Evolutionary conservation across 352 stramenopile species (phyloP).

Genomic region (Globisporangium nagaii): DNA sequence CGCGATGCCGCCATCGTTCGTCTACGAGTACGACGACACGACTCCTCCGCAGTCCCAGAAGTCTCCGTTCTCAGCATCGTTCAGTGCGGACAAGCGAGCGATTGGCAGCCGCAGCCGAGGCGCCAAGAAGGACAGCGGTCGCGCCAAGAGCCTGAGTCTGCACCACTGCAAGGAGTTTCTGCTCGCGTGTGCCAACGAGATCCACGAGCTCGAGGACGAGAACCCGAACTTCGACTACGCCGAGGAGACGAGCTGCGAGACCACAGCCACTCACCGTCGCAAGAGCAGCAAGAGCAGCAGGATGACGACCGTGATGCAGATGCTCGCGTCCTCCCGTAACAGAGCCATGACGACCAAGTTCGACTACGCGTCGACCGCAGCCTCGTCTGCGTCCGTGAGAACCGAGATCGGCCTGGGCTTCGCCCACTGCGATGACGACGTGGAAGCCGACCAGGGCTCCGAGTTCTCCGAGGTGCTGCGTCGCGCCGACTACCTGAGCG

Average conservation of each 20-base stretch:
- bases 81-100: too few relatives aligned
- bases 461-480: conserved; percentile 50
- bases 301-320: background rate
- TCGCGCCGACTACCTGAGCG: conserved; percentile 42
- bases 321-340: background rate
- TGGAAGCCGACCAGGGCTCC: conserved; percentile 43
- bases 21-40: conserved; percentile 11
- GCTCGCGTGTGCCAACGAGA: conserved; percentile 73
- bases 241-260: conserved; percentile 34
- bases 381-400: conserved; percentile 16
- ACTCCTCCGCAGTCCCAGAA: background rate
- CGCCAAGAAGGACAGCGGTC: conserved; percentile 23
- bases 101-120: background rate
- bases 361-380: conserved; percentile 50
- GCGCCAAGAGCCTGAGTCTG: conserved; percentile 38
- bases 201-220: conserved; percentile 72
- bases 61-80: conserved; percentile 2
- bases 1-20: conserved; percentile 9
- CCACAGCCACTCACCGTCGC: background rate
- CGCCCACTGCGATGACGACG: conserved; percentile 27
- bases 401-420: conserved; percentile 4
- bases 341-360: conserved; percentile 12
- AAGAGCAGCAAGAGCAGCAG: background rate
- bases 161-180: conserved; percentile 64
- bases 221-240: conserved; percentile 69